These are phyloP conservation scores for Cryptococcus sp. DNA, from an alignment of 1,284 basidiomycete genomes.

Conservation along the genomic window DNA sequence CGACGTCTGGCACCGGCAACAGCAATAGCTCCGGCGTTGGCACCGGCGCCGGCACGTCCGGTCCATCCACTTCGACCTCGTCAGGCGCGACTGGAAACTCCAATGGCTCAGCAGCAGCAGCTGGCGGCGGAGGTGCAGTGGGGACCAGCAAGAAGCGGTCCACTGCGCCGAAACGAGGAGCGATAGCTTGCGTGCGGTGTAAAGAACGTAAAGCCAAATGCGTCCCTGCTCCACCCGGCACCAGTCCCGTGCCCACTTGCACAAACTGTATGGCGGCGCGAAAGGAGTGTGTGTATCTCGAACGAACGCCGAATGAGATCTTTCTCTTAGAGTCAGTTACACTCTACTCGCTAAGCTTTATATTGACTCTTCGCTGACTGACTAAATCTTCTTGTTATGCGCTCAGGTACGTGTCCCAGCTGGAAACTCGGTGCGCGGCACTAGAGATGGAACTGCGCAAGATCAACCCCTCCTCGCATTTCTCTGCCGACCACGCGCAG, in stretches of 20 bases:
- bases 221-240: conserved; percentile 33
- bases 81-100: not conserved
- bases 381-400: too few species aligned
- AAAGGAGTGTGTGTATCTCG: conserved; percentile 33
- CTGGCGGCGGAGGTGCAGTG: not conserved
- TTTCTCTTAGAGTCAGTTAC: conserved; percentile 33
- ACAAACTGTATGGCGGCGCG: conserved; percentile 30
- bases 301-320: conserved; percentile 35
- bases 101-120: not conserved
- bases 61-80: not conserved
- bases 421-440: conserved; percentile 30
- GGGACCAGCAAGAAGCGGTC: conserved; percentile 20
- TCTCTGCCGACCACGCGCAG: conserved; percentile 21
- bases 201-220: conserved; percentile 40
- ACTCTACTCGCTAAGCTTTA: not conserved
- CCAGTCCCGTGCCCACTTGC: conserved; percentile 28
- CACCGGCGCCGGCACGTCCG: not conserved
- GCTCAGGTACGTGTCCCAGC: conserved; percentile 36
- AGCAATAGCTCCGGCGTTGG: not conserved
- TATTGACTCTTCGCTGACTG: conserved; percentile 2
- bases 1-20: not conserved
- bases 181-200: conserved; percentile 36
- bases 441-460: conserved; percentile 32
- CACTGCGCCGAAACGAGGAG: conserved; percentile 25
- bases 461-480: conserved; percentile 18